These are phyloP conservation scores for Penicillium mononematosum DNA, from an alignment of 495 filamentous ascomycete genomes.

Conservation along the genomic window DNA sequence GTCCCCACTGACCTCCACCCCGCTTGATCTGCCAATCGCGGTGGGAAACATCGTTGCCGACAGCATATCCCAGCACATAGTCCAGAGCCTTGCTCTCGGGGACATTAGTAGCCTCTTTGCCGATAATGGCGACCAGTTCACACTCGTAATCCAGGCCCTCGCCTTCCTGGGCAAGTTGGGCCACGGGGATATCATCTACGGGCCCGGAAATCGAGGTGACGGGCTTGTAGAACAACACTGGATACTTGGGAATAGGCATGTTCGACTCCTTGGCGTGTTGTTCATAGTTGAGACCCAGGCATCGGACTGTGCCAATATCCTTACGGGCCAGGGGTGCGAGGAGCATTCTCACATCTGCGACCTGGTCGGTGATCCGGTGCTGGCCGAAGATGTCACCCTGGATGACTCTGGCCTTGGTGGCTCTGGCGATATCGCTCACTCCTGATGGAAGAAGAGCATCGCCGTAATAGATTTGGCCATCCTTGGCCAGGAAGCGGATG, in stretches of 20 bases:
- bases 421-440: slow-evolving; percentile 63
- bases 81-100: slow-evolving; percentile 64
- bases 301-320: slow-evolving; percentile 73
- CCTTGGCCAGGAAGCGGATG: slow-evolving; percentile 73
- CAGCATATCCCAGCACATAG: slow-evolving; percentile 76
- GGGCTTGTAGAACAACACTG: slow-evolving; percentile 84
- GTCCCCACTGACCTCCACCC: slow-evolving; percentile 76
- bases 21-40: slow-evolving; percentile 79
- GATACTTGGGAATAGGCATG: slow-evolving; percentile 72
- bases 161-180: slow-evolving; percentile 54
- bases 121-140: slow-evolving; percentile 77
- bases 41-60: slow-evolving; percentile 82
- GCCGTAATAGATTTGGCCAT: slow-evolving; percentile 77
- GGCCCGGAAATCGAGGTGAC: slow-evolving; percentile 69
- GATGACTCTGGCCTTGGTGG: slow-evolving; percentile 65
- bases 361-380: slow-evolving; percentile 66
- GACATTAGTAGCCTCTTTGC: slow-evolving; percentile 67
- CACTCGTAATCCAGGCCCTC: slow-evolving; percentile 80
- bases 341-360: slow-evolving; percentile 64
- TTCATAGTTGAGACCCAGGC: slow-evolving; percentile 79
- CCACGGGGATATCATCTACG: slow-evolving; percentile 65
- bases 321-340: slow-evolving; percentile 67
- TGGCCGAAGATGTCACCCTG: slow-evolving; percentile 71
- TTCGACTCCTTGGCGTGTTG: slow-evolving; percentile 76
- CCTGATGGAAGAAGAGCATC: slow-evolving; percentile 74